Percentiles rank a stretch among this genome's conserved stretches.
Conservation (phyloP, 139 green algal genomes). For the Desmodesmus armatus region DNA sequence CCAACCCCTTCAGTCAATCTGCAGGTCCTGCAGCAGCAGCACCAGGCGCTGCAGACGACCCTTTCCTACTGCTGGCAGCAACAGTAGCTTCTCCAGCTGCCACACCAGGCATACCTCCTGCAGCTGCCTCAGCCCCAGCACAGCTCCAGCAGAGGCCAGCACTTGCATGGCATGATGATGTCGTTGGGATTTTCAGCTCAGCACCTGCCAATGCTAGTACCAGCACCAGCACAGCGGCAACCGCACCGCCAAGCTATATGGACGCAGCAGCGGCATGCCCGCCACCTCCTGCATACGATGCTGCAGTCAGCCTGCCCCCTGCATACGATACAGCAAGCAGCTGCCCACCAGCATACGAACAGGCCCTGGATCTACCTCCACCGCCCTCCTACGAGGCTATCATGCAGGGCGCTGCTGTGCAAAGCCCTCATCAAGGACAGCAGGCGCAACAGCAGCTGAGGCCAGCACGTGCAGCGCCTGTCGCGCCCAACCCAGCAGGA, state of each 20-base stretch:
- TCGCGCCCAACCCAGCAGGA: no score
- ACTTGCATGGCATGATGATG: slow-evolving; percentile 16
- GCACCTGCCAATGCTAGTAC: neutral
- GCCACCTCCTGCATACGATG: slow-evolving; percentile 30
- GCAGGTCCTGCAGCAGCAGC: neutral
- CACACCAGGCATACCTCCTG: neutral
- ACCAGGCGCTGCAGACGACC: no score
- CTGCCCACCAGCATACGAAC: no score
- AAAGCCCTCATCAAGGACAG: no score
- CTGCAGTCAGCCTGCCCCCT: slow-evolving; percentile 3
- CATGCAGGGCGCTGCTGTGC: no score
- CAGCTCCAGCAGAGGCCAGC: neutral
- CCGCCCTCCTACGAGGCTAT: neutral
- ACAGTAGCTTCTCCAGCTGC: slow-evolving; percentile 2
- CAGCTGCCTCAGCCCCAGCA: slow-evolving; percentile 23
- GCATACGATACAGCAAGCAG: no score
- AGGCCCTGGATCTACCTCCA: no score
- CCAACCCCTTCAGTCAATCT: neutral
- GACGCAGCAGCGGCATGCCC: neutral
- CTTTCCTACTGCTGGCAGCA: no score
- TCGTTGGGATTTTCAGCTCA: neutral
- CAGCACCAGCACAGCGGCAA: neutral
- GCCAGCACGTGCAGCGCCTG: slow-evolving; percentile 26
- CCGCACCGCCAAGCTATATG: slow-evolving; percentile 21
- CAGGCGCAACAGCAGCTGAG: slow-evolving; percentile 8